These are phyloP conservation scores for Diversispora eburnea DNA, from an alignment of 192 early-diverging fungal species.

Conservation along the genomic window DNA sequence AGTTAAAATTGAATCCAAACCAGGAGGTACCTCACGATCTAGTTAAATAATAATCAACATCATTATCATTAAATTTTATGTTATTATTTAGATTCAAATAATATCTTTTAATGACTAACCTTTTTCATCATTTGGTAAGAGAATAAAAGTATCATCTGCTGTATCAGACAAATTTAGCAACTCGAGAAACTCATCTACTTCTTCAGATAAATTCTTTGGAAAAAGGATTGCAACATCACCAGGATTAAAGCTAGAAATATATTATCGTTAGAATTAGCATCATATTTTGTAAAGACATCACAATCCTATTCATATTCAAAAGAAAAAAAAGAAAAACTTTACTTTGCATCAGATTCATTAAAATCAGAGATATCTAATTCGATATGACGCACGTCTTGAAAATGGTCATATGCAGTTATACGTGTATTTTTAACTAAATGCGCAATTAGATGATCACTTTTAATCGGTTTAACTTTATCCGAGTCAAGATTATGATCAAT, in stretches of 20 bases:
- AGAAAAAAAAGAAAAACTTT: not conserved
- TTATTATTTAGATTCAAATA: not conserved
- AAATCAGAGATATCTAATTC: conserved; percentile 48
- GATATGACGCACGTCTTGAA: conserved; percentile 91
- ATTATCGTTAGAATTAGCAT: not conserved
- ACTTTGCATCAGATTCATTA: conserved; percentile 28
- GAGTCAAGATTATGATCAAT: conserved; percentile 24
- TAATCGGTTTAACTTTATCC: not conserved
- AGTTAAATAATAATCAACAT: not conserved
- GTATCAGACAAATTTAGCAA: conserved; percentile 65
- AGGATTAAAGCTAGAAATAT: conserved; percentile 53
- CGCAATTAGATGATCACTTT: conserved; percentile 36
- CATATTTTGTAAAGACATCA: conserved; percentile 11
- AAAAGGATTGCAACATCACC: conserved; percentile 79
- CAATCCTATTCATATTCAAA: not conserved
- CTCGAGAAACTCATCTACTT: conserved; percentile 67
- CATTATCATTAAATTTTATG: too few species aligned
- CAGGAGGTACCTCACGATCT: conserved; percentile 51
- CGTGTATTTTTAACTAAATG: conserved; percentile 57
- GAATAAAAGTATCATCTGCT: conserved; percentile 58
- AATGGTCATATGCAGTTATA: conserved; percentile 74
- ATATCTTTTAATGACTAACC: conserved; percentile 34
- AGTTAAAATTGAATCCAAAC: conserved; percentile 55
- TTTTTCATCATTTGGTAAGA: conserved; percentile 47
- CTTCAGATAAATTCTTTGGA: conserved; percentile 67